A percentile compares a stretch with the other conserved stretches of the same genome.
phyloP scores from a whole-genome alignment of 2,329 filamentous ascomycete genomes.

The Trichoderma guizhouense region DNA sequence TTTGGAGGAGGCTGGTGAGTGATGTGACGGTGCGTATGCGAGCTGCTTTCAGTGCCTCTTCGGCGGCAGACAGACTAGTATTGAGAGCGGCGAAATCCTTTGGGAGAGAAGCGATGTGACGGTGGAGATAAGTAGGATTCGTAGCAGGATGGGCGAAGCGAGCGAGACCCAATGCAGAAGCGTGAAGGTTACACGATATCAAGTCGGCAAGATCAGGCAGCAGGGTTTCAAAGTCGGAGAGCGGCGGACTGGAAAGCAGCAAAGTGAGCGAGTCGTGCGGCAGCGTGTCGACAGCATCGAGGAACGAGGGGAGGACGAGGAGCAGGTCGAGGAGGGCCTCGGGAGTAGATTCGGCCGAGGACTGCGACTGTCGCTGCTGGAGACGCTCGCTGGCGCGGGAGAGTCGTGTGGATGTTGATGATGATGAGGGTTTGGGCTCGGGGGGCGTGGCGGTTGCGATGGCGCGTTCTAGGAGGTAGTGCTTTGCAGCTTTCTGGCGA shows the following conservation, averaged over 20 bases:
- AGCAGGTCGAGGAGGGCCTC: slow-evolving; percentile 52
- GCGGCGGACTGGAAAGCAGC: slow-evolving; percentile 49
- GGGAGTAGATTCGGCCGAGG: slow-evolving; percentile 32
- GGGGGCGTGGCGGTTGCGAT: slow-evolving; percentile 44
- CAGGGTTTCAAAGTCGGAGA: slow-evolving; percentile 45
- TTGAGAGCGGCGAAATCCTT: slow-evolving; percentile 37
- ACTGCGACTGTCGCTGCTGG: slow-evolving; percentile 17
- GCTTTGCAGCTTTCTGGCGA: slow-evolving; percentile 47
- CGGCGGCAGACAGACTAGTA: slow-evolving; percentile 30
- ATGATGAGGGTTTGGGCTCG: slow-evolving; percentile 21
- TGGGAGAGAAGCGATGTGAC: slow-evolving; percentile 50
- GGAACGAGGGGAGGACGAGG: slow-evolving; percentile 50
- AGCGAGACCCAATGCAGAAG: slow-evolving; percentile 46
- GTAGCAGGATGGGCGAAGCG: slow-evolving; percentile 48
- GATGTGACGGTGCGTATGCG: slow-evolving; percentile 39
- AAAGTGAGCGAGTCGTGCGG: slow-evolving; percentile 37
- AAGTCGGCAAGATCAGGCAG: slow-evolving; percentile 47
- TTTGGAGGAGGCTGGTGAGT: slow-evolving; percentile 39
- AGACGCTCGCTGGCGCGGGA: slow-evolving; percentile 18
- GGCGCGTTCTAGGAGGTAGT: slow-evolving; percentile 50
- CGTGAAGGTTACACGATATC: slow-evolving; percentile 48
- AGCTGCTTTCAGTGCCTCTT: slow-evolving; percentile 34
- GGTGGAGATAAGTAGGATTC: slow-evolving; percentile 57
- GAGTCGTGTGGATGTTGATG: slow-evolving; percentile 21
- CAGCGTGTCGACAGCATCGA: slow-evolving; percentile 37